A percentile compares a stretch with the other conserved stretches of the same genome.
These are phyloP conservation scores for Cutaneotrichosporon cyanovorans DNA, from an alignment of 1,284 basidiomycete genomes.

Conservation along the genomic window DNA sequence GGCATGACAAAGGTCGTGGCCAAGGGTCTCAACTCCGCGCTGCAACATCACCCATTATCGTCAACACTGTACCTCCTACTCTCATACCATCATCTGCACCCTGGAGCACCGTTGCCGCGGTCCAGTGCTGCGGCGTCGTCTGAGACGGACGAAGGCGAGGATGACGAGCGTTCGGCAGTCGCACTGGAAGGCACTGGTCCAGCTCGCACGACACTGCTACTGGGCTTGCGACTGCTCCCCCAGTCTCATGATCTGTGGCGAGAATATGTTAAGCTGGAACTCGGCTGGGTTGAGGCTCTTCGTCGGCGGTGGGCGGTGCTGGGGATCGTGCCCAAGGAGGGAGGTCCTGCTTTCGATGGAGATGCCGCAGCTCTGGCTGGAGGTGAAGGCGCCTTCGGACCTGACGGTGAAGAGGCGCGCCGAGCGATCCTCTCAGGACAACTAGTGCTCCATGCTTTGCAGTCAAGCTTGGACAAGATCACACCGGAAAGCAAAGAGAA, in stretches of 20 bases:
- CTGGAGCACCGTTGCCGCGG: constrained; percentile 58
- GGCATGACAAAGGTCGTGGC: constrained; percentile 73
- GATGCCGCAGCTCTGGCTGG: constrained; percentile 26
- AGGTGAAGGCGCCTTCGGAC: constrained; percentile 43
- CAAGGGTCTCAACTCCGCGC: constrained; percentile 58
- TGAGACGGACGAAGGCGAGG: neutral
- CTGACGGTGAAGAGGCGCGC: constrained; percentile 42
- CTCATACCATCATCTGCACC: constrained; percentile 74
- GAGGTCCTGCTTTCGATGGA: constrained; percentile 7
- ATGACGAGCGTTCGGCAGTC: constrained; percentile 23
- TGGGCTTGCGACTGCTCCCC: constrained; percentile 70
- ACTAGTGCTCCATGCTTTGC: constrained; percentile 40
- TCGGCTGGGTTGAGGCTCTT: constrained; percentile 77
- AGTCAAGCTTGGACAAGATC: constrained; percentile 21
- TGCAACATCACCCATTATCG: constrained; percentile 75
- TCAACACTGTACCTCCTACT: constrained; percentile 77
- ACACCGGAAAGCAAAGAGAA: constrained; percentile 8
- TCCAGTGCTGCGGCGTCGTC: constrained; percentile 11
- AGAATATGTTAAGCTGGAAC: constrained; percentile 85
- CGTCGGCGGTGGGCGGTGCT: constrained; percentile 69
- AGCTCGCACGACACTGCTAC: constrained; percentile 74
- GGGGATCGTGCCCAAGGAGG: constrained; percentile 27
- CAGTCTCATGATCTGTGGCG: constrained; percentile 68
- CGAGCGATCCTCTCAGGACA: constrained; percentile 43
- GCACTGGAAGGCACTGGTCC: constrained; percentile 48